These are phyloP conservation scores for Penicillium coprophilum DNA, from an alignment of 495 filamentous ascomycete genomes.

Conservation along the genomic window DNA sequence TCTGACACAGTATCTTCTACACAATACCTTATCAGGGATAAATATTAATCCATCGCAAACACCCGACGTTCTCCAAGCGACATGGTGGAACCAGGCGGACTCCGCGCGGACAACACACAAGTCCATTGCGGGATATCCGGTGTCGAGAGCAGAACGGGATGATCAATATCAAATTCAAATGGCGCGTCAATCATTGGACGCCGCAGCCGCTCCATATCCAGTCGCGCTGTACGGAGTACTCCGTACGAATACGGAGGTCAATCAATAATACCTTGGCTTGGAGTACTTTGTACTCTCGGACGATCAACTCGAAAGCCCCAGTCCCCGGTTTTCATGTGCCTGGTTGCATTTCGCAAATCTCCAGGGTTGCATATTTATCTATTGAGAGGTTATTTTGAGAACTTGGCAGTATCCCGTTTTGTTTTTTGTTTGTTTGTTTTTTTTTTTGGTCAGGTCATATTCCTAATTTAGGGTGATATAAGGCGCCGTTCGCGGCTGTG, in stretches of 20 bases:
- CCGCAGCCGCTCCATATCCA: constrained; percentile 29
- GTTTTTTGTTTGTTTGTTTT: background rate
- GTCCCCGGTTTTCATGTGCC: constrained; percentile 29
- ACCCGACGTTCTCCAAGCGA: background rate
- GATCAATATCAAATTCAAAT: constrained; percentile 29
- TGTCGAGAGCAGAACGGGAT: constrained; percentile 14
- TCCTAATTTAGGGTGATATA: background rate
- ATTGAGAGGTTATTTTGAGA: constrained; percentile 12
- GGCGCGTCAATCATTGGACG: constrained; percentile 28
- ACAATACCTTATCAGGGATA: background rate
- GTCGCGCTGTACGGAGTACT: constrained; percentile 16
- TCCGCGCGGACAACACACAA: constrained; percentile 3
- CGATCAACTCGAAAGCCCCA: constrained; percentile 22
- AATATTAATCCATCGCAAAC: background rate
- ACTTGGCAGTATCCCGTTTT: constrained; percentile 16
- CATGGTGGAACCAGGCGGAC: constrained; percentile 15
- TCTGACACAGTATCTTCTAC: background rate
- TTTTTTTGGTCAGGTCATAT: background rate
- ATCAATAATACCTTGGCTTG: background rate
- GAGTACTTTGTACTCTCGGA: constrained; percentile 17
- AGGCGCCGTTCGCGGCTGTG: constrained; percentile 31
- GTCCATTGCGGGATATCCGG: constrained; percentile 23
- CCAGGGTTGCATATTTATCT: constrained; percentile 1
- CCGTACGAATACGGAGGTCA: background rate
- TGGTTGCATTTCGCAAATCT: constrained; percentile 2